Evolutionary conservation across 129 eudicot species (phyloP).

Genomic region (Tagetes erecta): DNA sequence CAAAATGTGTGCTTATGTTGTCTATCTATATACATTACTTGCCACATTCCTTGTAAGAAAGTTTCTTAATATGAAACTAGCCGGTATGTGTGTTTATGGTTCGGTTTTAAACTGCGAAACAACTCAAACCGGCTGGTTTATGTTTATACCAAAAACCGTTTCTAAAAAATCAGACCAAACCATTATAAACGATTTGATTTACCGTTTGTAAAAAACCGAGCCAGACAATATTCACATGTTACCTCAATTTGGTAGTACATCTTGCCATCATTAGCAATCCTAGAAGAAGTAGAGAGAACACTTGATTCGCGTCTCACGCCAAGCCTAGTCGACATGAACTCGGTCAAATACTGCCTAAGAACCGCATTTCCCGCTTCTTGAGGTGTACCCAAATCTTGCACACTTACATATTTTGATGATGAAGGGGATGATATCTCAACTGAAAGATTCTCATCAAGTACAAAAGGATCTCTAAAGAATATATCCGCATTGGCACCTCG

Average conservation of each 20-base stretch:
- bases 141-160: too few species aligned
- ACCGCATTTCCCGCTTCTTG: conserved; percentile 80
- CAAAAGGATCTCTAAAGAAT: conserved; percentile 91
- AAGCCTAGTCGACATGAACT: conserved; percentile 97
- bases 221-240: neutral
- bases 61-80: too few species aligned
- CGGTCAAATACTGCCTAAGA: conserved; percentile 79
- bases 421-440: conserved; percentile 93
- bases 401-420: conserved; percentile 70
- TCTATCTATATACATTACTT: neutral
- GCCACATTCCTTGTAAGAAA: neutral
- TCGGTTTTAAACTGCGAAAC: too few species aligned
- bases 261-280: conserved; percentile 85
- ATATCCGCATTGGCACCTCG: conserved; percentile 96
- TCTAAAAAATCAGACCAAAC: too few species aligned
- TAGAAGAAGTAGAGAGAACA: conserved; percentile 74
- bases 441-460: conserved; percentile 83
- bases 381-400: conserved; percentile 91
- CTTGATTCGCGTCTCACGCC: conserved; percentile 87
- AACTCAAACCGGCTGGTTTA: too few species aligned
- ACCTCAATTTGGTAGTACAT: conserved; percentile 91
- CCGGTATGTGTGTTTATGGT: too few species aligned
- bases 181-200: too few species aligned
- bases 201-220: too few species aligned
- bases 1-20: neutral